Percentiles rank a stretch among this genome's conserved stretches.
Conservation (phyloP, 257 asterid species). For the Ajuga chamaepitys region DNA sequence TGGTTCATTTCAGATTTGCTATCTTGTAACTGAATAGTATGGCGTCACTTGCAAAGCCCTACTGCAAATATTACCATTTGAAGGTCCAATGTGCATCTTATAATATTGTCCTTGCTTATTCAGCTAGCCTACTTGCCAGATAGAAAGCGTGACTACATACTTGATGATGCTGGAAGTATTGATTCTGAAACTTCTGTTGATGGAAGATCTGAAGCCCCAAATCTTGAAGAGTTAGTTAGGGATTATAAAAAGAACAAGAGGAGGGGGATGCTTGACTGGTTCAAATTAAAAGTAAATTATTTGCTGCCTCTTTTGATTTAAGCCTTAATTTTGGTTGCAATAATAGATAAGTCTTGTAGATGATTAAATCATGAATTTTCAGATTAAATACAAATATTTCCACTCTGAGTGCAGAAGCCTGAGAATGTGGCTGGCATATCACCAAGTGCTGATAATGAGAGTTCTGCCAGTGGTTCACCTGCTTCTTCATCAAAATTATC, state of each 20-base stretch:
- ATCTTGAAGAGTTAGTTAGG: constrained; percentile 54
- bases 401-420: constrained; percentile 50
- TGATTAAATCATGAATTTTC: neutral
- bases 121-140: constrained; percentile 89
- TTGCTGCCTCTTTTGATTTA: constrained; percentile 15
- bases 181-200: constrained; percentile 46
- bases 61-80: neutral
- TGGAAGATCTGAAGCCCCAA: constrained; percentile 43
- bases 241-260: constrained; percentile 55
- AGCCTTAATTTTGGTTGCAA: neutral
- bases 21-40: neutral
- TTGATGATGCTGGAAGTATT: constrained; percentile 55
- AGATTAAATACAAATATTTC: neutral
- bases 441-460: constrained; percentile 46
- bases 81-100: constrained; percentile 1
- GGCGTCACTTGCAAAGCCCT: neutral
- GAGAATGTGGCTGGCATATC: constrained; percentile 35
- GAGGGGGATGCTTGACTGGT: constrained; percentile 85
- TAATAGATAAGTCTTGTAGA: neutral
- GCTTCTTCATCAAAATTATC: constrained; percentile 58
- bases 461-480: constrained; percentile 60
- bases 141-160: constrained; percentile 56
- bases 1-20: neutral
- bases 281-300: constrained; percentile 56
- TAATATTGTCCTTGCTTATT: constrained; percentile 23